Evolutionary conservation across 73 alveolate genomes (phyloP), one percentile per base, ranked within the genome.

Genomic region (Durusdinium trenchii): DNA sequence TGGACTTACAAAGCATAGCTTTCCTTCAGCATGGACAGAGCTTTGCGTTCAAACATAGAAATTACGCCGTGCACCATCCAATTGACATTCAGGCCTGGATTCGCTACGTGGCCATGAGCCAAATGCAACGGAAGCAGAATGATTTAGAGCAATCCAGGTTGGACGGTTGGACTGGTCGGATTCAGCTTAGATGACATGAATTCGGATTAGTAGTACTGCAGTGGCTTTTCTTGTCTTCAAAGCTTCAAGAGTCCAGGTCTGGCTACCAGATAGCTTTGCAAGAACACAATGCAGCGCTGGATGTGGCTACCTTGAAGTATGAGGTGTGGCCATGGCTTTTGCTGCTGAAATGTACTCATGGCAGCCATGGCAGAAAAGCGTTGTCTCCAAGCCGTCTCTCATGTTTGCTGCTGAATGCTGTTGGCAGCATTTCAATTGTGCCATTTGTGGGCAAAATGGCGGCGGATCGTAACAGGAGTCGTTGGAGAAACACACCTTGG

Each of bases 221-320:
- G 10, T 67, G 12, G n/a, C 45, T 46, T 0, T 14, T 47, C 69
- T 62, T 64, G 46, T 64, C 10, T 43, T 64, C 79, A 38, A 7
- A 43, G 36, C 79, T 30, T 18, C 79, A 18, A 18, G 1, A 1
- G 50, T 3, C 52, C 98, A 91, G 98, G 98, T 32, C 76, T 50
- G 71, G n/a, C 67, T 91, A 91, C 98, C 67, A 71, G 61, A 38
- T 91, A 35, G 98, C 98, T 16, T 36, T 91, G 78, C 54, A 91
- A 69, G 90, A 91, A 54, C 98, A 91, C 78, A 91, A 69, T 26
- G 98, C 98, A 9, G 98, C 98, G 16, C 89, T 91, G 45, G 98
- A 91, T 20, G 76, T 51, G 6, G 76, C 98, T 10, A 89, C 90
- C 35, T 42, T 91, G 78, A 91, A 91, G 50, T 64, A 69, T 57